phyloP scores from a whole-genome alignment of 306 rosid genomes.

The Vicia sativa region DNA sequence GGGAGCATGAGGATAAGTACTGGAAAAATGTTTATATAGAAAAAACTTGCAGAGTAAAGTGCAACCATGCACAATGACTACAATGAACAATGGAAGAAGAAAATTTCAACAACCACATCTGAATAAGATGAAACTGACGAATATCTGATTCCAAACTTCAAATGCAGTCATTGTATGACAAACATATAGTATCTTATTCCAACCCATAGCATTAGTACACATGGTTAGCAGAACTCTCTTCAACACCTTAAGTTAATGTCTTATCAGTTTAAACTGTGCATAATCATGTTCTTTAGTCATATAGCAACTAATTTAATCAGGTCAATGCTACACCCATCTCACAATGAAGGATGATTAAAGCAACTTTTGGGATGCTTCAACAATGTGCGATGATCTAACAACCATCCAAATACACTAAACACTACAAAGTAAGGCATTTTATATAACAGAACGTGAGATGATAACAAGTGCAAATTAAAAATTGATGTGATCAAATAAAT shows the following conservation, averaged over 20 bases:
- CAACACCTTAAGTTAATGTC: slow-evolving; percentile 7
- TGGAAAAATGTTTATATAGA: background rate
- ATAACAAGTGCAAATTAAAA: slow-evolving; percentile 15
- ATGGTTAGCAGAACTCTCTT: slow-evolving; percentile 21
- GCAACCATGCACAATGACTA: slow-evolving; percentile 5
- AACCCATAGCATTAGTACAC: slow-evolving; percentile 10
- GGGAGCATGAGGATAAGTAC: slow-evolving; percentile 5
- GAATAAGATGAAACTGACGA: slow-evolving; percentile 15
- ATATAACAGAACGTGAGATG: slow-evolving; percentile 1
- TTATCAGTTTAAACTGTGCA: slow-evolving; percentile 31
- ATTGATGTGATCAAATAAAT: slow-evolving; percentile 2
- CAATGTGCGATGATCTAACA: slow-evolving; percentile 15
- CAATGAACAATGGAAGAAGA: background rate
- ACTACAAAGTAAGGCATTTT: slow-evolving; percentile 25
- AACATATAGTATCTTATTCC: slow-evolving; percentile 15
- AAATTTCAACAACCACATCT: background rate
- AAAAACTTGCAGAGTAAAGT: slow-evolving; percentile 2
- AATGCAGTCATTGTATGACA: background rate
- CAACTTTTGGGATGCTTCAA: background rate
- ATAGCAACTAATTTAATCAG: slow-evolving; percentile 17
- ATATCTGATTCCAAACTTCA: slow-evolving; percentile 8
- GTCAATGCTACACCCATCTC: slow-evolving; percentile 20
- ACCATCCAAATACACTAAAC: slow-evolving; percentile 23
- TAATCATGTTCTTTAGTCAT: slow-evolving; percentile 4
- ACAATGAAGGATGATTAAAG: slow-evolving; percentile 5